Conservation (phyloP, 2,329 filamentous ascomycete species). For the Fusarium brevicatenulatum region DNA sequence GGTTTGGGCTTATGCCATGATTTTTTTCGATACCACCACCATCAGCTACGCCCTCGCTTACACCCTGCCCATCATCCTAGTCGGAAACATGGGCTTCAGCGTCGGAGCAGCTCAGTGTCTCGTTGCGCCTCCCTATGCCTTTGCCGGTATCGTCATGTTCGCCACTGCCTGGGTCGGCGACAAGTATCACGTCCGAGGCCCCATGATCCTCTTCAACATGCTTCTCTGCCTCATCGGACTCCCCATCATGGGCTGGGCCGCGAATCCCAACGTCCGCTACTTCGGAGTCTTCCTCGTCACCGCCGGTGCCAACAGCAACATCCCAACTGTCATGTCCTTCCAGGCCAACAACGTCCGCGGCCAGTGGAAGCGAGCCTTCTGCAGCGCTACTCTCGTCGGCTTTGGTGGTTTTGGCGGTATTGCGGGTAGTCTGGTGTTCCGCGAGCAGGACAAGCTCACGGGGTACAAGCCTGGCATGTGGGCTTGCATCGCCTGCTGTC, state of each 20-base stretch:
- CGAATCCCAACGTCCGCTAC: conserved; percentile 68
- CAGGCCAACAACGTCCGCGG: conserved; percentile 90
- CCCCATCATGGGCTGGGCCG: conserved; percentile 76
- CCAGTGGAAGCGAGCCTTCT: conserved; percentile 88
- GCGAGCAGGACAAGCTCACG: conserved; percentile 61
- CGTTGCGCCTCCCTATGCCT: conserved; percentile 74
- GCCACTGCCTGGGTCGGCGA: conserved; percentile 71
- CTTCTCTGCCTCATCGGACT: conserved; percentile 74
- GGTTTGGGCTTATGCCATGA: conserved; percentile 70
- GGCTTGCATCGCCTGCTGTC: conserved; percentile 62
- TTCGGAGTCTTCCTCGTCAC: conserved; percentile 81
- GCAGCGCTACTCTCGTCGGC: conserved; percentile 78
- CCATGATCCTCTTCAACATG: conserved; percentile 73
- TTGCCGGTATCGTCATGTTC: conserved; percentile 72
- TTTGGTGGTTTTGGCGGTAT: conserved; percentile 84
- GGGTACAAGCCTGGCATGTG: conserved; percentile 66
- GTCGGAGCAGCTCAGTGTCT: conserved; percentile 75
- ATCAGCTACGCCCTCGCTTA: conserved; percentile 81
- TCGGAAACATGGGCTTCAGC: conserved; percentile 69
- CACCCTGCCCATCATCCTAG: conserved; percentile 81
- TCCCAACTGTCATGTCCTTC: conserved; percentile 79
- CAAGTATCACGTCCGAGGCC: conserved; percentile 71
- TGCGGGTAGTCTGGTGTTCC: conserved; percentile 77
- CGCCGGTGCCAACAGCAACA: conserved; percentile 80
- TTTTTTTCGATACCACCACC: conserved; percentile 74